Conservation (phyloP, 2,329 filamentous ascomycete genomes). For the Shiraia sp. region DNA sequence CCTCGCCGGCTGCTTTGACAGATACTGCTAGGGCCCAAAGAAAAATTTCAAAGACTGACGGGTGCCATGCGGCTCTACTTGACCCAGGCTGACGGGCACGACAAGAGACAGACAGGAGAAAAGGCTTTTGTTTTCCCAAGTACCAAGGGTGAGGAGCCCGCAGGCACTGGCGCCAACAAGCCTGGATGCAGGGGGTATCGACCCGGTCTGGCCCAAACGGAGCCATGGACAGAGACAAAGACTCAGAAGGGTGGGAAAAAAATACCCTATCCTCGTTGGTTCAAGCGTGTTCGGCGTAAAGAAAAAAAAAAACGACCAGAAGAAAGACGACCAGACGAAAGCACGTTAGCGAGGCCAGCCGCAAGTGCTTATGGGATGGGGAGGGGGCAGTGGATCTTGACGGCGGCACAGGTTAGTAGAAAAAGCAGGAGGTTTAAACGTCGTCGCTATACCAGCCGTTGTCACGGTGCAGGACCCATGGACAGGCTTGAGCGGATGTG, state of each 20-base stretch:
- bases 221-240: conserved; percentile 38
- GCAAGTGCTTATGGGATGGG: too few relatives aligned
- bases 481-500: too few relatives aligned
- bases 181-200: conserved; percentile 30
- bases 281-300: conserved; percentile 21
- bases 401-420: not conserved
- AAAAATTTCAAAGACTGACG: conserved; percentile 10
- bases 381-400: not conserved
- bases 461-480: too few relatives aligned
- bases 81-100: conserved; percentile 38
- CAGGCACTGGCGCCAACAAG: conserved; percentile 39
- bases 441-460: too few relatives aligned
- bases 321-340: too few relatives aligned
- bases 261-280: conserved; percentile 20
- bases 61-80: conserved; percentile 38
- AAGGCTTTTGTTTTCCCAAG: conserved; percentile 38
- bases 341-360: too few relatives aligned
- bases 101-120: conserved; percentile 29
- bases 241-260: conserved; percentile 15
- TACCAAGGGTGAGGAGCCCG: conserved; percentile 38
- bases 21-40: conserved; percentile 2
- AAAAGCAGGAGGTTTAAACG: too few relatives aligned
- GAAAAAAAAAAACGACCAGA: not conserved
- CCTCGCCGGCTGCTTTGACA: conserved; percentile 7
- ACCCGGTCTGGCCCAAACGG: conserved; percentile 39